Evolutionary conservation across 129 eudicot genomes (phyloP).

Genomic region (Sambucus nigra): DNA sequence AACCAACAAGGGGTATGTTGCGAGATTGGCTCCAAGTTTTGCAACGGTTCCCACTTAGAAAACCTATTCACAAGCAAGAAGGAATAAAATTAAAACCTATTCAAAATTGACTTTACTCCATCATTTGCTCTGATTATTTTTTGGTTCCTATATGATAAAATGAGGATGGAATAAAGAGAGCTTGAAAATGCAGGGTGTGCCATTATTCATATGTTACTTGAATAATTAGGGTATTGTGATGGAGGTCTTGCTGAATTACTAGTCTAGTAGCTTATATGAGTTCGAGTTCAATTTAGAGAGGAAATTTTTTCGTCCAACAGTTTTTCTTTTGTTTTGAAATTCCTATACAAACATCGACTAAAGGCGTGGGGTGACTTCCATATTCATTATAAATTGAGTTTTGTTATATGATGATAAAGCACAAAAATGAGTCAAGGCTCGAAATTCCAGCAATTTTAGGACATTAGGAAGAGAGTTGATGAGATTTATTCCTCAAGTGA

Average conservation of each 20-base stretch:
- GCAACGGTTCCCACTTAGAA: no score
- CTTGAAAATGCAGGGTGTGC: neutral
- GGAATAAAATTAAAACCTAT: no score
- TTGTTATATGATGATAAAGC: neutral
- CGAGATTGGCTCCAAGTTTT: no score
- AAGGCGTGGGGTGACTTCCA: neutral
- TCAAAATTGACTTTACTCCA: no score
- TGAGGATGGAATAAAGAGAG: no score
- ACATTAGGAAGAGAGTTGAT: slow-evolving; percentile 44
- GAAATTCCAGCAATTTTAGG: slow-evolving; percentile 65
- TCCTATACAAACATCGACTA: neutral
- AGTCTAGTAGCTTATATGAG: neutral
- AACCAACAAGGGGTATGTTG: no score
- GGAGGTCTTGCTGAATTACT: no score
- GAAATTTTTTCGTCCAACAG: neutral
- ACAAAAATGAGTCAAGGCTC: slow-evolving; percentile 35
- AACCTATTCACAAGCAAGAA: no score
- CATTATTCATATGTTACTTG: neutral
- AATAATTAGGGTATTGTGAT: no score
- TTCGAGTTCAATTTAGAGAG: neutral
- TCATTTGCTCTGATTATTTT: no score
- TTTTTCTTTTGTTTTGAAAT: neutral
- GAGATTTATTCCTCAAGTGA: slow-evolving; percentile 52
- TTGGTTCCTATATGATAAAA: no score
- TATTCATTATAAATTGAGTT: slow-evolving; percentile 2